These are phyloP conservation scores for Pseudopyrenochaeta lycopersici DNA, from an alignment of 2,329 filamentous ascomycete genomes.

Conservation along the genomic window DNA sequence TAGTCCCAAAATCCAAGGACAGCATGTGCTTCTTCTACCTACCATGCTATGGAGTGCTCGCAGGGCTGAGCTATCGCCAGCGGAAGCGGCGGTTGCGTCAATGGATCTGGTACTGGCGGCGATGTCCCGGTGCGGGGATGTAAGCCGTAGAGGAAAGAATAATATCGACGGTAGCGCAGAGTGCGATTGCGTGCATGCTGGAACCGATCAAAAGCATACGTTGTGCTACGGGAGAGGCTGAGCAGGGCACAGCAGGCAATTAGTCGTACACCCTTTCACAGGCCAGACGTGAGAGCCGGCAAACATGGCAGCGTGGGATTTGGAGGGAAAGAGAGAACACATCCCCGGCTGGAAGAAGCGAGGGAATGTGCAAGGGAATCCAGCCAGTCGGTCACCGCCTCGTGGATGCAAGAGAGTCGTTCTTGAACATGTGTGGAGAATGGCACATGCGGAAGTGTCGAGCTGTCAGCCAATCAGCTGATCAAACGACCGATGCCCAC, in stretches of 20 bases:
- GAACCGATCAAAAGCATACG: conserved; percentile 38
- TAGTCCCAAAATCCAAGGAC: conserved; percentile 12
- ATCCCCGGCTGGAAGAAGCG: conserved; percentile 14
- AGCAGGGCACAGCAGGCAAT: conserved; percentile 36
- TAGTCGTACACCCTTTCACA: conserved; percentile 24
- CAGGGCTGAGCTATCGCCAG: conserved; percentile 32
- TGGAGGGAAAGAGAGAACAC: conserved; percentile 14
- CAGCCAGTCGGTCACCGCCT: conserved; percentile 42
- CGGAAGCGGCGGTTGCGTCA: conserved; percentile 39
- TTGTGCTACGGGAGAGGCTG: conserved; percentile 44
- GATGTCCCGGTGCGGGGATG: conserved; percentile 27
- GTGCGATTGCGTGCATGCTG: conserved; percentile 49
- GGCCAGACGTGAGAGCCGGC: conserved; percentile 12
- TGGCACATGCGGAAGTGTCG: conserved; percentile 20
- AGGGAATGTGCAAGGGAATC: conserved; percentile 14
- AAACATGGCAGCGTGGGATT: conserved; percentile 36
- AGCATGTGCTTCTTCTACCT: conserved; percentile 41
- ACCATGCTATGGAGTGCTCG: conserved; percentile 47
- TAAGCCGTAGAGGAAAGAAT: conserved; percentile 26
- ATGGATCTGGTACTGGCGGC: conserved; percentile 45
- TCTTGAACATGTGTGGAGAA: conserved; percentile 20
- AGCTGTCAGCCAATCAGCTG: conserved; percentile 23
- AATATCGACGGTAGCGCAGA: conserved; percentile 37
- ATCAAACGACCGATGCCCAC: conserved; percentile 14
- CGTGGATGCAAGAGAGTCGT: conserved; percentile 25